Base-by-base conservation (phyloP, 495 filamentous ascomycete genomes). In the Aspergillus sparsus region DNA sequence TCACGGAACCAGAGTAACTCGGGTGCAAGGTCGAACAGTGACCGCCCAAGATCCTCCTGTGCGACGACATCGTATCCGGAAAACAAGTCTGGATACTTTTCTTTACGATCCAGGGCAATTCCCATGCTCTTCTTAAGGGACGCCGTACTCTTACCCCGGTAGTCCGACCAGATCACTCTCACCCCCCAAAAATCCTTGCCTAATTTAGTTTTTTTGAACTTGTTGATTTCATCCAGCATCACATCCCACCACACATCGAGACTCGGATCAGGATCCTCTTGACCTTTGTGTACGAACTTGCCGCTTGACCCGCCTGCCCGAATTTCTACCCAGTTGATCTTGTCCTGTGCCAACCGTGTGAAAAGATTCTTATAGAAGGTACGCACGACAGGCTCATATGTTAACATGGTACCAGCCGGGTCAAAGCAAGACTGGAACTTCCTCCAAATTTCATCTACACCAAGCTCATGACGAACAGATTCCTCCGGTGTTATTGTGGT, bases 31-130 rank as follows among this genome's bases (percentile, higher is more conserved):
- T 66, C 61, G 12, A 54, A 32, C 16, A 68, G 59, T 1, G 66
- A 39, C 27, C 59, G 63, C 12, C 66, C 66, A 3, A 62, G 51
- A 34, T 68, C 66, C 49, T 68, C 66, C n/a, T 68, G 66, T 0
- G 52, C 63, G 15, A 66, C 58, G 0, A 68, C 31, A 31, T 68
- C 66, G 35, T 62, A 66, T 16, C 66, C 66, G 18, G 61, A 55
- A 39, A 68, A 58, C 3, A 68, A 55, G 9, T 64, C 36, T 11
- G 66, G 66, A 51, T 55, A 65, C n/a, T 42, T 57, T 13, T 31
- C 35, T 36, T 65, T 65, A 13, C 58, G 49, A 13, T 50, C 53
- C 4, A 65, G 57, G n/a, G 62, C 62, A 36, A 58, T 34, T 21
- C 54, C 54, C 62, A 65, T 65, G 35, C 57, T 60, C 36, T 16